A percentile compares a stretch with the other conserved stretches of the same genome.
These are phyloP conservation scores for Daldinia caldariorum DNA, from an alignment of 495 filamentous ascomycete genomes.

Conservation along the genomic window DNA sequence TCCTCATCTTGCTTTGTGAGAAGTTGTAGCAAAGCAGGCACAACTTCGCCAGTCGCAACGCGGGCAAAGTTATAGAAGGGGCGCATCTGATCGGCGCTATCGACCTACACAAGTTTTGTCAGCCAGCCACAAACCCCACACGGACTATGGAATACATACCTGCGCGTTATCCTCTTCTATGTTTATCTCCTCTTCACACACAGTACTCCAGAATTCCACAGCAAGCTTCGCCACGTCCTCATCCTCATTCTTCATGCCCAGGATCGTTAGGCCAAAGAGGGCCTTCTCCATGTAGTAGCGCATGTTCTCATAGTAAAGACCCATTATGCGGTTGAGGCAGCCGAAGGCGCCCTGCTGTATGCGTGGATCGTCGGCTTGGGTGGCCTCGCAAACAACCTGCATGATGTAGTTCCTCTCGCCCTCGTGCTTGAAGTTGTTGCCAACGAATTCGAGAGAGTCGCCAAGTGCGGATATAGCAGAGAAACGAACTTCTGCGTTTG, in stretches of 20 bases:
- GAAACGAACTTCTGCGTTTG: slow-evolving; percentile 85
- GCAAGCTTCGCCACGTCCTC: slow-evolving; percentile 98
- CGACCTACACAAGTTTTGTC: slow-evolving; percentile 61
- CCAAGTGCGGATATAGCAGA: slow-evolving; percentile 93
- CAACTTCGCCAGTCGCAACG: slow-evolving; percentile 88
- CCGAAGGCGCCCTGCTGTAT: slow-evolving; percentile 96
- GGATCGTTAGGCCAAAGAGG: slow-evolving; percentile 95
- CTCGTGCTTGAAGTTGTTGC: slow-evolving; percentile 98
- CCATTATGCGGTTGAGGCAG: slow-evolving; percentile 98
- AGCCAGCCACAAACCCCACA: slow-evolving; percentile 23
- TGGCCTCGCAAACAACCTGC: slow-evolving; percentile 99
- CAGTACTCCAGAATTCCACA: slow-evolving; percentile 99
- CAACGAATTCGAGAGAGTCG: slow-evolving; percentile 97
- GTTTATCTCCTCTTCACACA: slow-evolving; percentile 96
- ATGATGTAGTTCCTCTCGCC: slow-evolving; percentile 99
- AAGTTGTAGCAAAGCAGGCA: slow-evolving; percentile 86
- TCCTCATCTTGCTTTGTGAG: slow-evolving; percentile 98
- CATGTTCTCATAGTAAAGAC: slow-evolving; percentile 98
- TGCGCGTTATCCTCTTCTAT: slow-evolving; percentile 97
- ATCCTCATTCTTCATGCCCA: slow-evolving; percentile 97
- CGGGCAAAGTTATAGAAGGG: slow-evolving; percentile 92
- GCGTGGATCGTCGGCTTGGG: slow-evolving; percentile 85
- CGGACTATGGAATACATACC: slow-evolving; percentile 59
- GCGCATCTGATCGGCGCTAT: slow-evolving; percentile 79
- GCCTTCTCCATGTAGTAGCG: slow-evolving; percentile 99